phyloP scores from a whole-genome alignment of 2,329 filamentous ascomycete species.

The Pezicula rhizophila region DNA sequence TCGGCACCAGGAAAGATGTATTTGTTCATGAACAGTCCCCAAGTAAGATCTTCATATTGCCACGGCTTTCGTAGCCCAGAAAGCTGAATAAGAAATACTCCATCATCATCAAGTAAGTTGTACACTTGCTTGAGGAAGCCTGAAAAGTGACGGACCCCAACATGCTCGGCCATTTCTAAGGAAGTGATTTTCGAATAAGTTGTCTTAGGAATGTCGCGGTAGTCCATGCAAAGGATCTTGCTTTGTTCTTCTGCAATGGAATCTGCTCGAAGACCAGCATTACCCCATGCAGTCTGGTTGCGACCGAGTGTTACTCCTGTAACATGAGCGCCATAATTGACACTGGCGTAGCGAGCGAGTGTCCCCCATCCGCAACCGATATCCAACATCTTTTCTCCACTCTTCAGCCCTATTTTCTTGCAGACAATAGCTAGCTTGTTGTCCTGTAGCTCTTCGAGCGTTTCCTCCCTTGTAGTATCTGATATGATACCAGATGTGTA shows the following conservation, averaged over 20 bases:
- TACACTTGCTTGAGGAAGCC: constrained; percentile 59
- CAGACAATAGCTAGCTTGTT: constrained; percentile 61
- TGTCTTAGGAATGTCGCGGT: constrained; percentile 57
- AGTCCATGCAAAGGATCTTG: constrained; percentile 63
- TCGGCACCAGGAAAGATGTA: constrained; percentile 70
- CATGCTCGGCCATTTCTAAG: constrained; percentile 69
- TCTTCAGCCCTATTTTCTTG: constrained; percentile 58
- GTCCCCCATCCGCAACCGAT: constrained; percentile 67
- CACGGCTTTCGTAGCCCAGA: constrained; percentile 63
- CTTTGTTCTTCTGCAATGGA: constrained; percentile 59
- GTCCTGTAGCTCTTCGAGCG: constrained; percentile 26
- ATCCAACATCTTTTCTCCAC: constrained; percentile 57
- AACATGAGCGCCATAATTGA: constrained; percentile 67
- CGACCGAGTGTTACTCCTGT: constrained; percentile 68
- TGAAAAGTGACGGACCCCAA: constrained; percentile 61
- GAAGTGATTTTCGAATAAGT: constrained; percentile 66
- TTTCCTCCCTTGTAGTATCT: constrained; percentile 24
- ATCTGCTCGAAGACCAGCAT: constrained; percentile 54
- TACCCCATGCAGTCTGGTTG: constrained; percentile 69
- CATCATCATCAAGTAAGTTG: constrained; percentile 66
- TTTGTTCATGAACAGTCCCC: constrained; percentile 73
- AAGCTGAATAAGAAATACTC: constrained; percentile 66
- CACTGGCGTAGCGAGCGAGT: constrained; percentile 63
- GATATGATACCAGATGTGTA: constrained; percentile 29
- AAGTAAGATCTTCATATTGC: constrained; percentile 69